Evolutionary conservation across 441 rosid species (phyloP).

Genomic region (Arabidopsis lyrata): DNA sequence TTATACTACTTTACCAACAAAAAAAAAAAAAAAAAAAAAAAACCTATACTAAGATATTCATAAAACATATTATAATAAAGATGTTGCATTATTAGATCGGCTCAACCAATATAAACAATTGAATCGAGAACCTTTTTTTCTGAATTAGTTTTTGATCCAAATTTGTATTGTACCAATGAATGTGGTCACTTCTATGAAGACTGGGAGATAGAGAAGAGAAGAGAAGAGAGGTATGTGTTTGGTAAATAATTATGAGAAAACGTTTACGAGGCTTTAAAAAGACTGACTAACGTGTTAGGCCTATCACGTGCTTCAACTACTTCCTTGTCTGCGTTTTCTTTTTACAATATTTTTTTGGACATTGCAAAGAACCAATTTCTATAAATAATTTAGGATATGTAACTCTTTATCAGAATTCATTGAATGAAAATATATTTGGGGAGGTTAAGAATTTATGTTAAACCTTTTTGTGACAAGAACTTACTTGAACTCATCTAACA

Average conservation of each 20-base stretch:
- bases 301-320: slow-evolving; percentile 39
- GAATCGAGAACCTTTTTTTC: background rate
- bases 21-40: too few relatives aligned
- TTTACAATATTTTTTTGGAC: background rate
- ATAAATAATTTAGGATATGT: background rate
- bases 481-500: background rate
- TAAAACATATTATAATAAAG: background rate
- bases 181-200: background rate
- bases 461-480: background rate
- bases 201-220: background rate
- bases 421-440: background rate
- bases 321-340: slow-evolving; percentile 12
- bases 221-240: slow-evolving; percentile 25
- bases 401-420: background rate
- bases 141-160: background rate
- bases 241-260: slow-evolving; percentile 28
- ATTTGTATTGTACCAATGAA: background rate
- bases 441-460: background rate
- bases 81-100: background rate
- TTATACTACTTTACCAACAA: background rate
- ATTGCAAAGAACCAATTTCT: background rate
- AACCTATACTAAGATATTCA: background rate
- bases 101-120: background rate
- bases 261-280: slow-evolving; percentile 28
- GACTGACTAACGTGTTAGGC: slow-evolving; percentile 30